Evolutionary conservation across 345 rosid genomes (phyloP).

Genomic region (Syzygium jambos): DNA sequence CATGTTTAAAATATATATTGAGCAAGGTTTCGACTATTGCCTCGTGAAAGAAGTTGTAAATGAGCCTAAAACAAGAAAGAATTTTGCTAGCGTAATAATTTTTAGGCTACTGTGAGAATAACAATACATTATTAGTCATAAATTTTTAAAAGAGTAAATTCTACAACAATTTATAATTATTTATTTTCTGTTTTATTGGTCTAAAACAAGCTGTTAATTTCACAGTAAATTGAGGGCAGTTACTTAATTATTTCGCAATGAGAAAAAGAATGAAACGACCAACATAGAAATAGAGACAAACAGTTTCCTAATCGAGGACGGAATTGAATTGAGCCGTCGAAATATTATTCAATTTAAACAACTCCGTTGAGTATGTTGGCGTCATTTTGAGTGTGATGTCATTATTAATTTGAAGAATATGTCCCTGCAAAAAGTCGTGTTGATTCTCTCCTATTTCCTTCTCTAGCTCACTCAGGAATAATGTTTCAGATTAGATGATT

Average conservation of each 20-base stretch:
- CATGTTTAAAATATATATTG: not conserved
- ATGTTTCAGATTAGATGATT: not conserved
- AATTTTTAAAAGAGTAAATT: too few species aligned
- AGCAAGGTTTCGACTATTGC: not conserved
- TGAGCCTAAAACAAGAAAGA: not conserved
- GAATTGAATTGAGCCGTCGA: not conserved
- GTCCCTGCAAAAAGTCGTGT: not conserved
- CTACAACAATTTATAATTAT: too few species aligned
- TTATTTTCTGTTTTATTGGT: too few species aligned
- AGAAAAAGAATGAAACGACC: not conserved
- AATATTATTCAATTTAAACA: not conserved
- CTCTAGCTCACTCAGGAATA: not conserved
- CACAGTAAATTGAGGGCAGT: too few species aligned
- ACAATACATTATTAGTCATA: too few species aligned
- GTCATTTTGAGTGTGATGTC: not conserved
- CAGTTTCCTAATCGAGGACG: not conserved
- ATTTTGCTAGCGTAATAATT: too few species aligned
- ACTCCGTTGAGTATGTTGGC: not conserved
- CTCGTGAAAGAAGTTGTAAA: not conserved
- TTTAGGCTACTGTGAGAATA: too few species aligned
- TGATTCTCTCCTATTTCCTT: not conserved
- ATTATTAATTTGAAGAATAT: not conserved
- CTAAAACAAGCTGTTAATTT: too few species aligned
- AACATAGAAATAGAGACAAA: not conserved
- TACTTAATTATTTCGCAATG: too few species aligned